Evolutionary conservation across 2,329 filamentous ascomycete species (phyloP).

Genomic region (Colletotrichum phormii): DNA sequence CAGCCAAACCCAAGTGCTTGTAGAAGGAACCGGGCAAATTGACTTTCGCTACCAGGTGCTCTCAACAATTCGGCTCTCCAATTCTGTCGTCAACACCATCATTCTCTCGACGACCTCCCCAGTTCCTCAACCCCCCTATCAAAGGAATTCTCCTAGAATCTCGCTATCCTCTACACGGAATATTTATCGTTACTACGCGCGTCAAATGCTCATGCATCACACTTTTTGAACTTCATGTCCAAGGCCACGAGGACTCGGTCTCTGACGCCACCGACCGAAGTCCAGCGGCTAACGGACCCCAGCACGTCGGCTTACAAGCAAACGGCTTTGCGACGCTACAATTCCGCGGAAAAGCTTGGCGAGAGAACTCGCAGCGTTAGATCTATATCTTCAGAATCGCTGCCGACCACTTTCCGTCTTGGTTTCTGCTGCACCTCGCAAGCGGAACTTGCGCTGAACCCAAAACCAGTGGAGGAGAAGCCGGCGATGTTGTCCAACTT

Average conservation of each 20-base stretch:
- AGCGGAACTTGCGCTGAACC: slow-evolving; percentile 2
- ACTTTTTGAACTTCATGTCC: slow-evolving; percentile 10
- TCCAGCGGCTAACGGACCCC: slow-evolving; percentile 22
- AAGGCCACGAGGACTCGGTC: slow-evolving; percentile 14
- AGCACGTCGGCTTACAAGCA: slow-evolving; percentile 11
- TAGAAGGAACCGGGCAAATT: background rate
- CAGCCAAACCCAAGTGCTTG: background rate
- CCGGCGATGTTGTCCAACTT: slow-evolving; percentile 30
- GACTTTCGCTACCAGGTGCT: background rate
- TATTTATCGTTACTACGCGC: background rate
- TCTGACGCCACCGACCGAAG: slow-evolving; percentile 29
- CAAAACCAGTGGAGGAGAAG: background rate
- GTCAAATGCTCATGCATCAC: background rate
- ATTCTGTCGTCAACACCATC: background rate
- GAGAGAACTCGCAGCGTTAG: background rate
- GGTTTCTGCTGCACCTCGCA: slow-evolving; percentile 1
- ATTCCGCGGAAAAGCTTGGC: slow-evolving; percentile 14
- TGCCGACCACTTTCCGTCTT: background rate
- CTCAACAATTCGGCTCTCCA: background rate
- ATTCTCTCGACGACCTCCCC: background rate
- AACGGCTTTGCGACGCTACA: slow-evolving; percentile 17
- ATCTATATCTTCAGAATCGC: background rate
- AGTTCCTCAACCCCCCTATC: background rate
- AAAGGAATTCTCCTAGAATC: background rate
- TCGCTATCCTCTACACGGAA: background rate